phyloP scores from a whole-genome alignment of 2,329 filamentous ascomycete species.

The Pyricularia grisea region DNA sequence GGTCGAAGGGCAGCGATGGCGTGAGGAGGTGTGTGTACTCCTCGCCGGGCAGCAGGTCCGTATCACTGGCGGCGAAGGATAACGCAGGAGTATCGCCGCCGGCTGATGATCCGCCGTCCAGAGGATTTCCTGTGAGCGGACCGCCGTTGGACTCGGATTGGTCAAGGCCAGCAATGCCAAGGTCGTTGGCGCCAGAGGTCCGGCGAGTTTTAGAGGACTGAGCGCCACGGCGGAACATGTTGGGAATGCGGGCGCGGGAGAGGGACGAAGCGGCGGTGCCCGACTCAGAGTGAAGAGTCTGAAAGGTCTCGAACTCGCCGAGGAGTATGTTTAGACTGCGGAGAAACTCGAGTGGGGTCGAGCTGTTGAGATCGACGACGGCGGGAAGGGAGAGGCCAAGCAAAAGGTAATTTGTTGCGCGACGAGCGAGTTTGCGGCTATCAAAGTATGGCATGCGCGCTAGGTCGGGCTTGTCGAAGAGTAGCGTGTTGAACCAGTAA shows the following conservation, averaged over 20 bases:
- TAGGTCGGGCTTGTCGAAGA: slow-evolving; percentile 78
- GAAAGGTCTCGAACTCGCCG: slow-evolving; percentile 88
- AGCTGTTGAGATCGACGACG: slow-evolving; percentile 78
- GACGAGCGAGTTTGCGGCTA: slow-evolving; percentile 70
- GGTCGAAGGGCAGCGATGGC: slow-evolving; percentile 88
- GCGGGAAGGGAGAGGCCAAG: slow-evolving; percentile 86
- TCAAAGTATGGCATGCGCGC: slow-evolving; percentile 79
- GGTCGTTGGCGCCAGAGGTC: slow-evolving; percentile 34
- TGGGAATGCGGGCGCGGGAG: slow-evolving; percentile 63
- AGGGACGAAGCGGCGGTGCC: slow-evolving; percentile 62
- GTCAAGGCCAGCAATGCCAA: slow-evolving; percentile 21
- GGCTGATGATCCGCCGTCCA: slow-evolving; percentile 17
- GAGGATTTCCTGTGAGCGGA: slow-evolving; percentile 16
- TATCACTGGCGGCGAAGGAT: slow-evolving; percentile 48
- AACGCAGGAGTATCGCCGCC: slow-evolving; percentile 34
- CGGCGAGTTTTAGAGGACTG: slow-evolving; percentile 48
- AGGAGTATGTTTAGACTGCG: slow-evolving; percentile 78
- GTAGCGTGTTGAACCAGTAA: slow-evolving; percentile 97
- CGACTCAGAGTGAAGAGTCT: slow-evolving; percentile 73
- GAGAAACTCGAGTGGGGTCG: slow-evolving; percentile 75
- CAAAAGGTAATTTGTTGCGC: slow-evolving; percentile 88
- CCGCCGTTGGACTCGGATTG: slow-evolving; percentile 16
- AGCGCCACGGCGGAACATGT: slow-evolving; percentile 66
- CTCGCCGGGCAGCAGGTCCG: slow-evolving; percentile 67
- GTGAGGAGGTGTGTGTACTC: slow-evolving; percentile 85